Evolutionary conservation across 257 asterid genomes (phyloP), one percentile per base, ranked within the genome.

Genomic region (Thymus mandschuricus): DNA sequence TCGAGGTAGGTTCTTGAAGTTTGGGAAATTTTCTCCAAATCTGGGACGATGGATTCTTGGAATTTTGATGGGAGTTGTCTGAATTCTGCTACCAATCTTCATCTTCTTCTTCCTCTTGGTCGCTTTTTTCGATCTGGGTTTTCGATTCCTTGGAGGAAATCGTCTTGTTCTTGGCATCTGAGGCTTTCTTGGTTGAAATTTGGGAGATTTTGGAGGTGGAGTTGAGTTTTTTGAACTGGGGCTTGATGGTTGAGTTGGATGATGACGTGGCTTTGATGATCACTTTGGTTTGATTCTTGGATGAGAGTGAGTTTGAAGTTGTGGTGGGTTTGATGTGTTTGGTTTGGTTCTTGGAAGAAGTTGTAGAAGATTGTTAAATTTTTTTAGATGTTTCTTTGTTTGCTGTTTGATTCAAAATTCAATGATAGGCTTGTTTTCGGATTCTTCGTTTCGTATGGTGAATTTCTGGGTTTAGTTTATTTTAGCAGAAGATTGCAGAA

Each of bases 161-260:
- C 58, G 90, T 86, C 75, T 87, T 90, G 83, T 82, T 81, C 75
- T 85, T 85, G 81, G 84, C 88, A 84, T 86, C 92, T 84, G 92
- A 73, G 29, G 90, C 63, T 57, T 83, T 92, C 74, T 83, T 92
- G 75, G 78, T 38, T 10, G 60, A 6, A 3, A 75, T 81, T 56
- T 87, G 51, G 65, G 84, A 60, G 71, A 81, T 13, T 8, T 83
- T 86, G 28, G 96, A 81, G 50, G 92, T 87, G 78, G 95, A 72
- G 76, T 90, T 92, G 70, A 86, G 86, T 65, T 88, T 92, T 80
- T 86, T 86, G 82, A 83, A 1, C 68, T 78, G 85, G 79, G 80
- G 30, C 82, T 86, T 85, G 63, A 81, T 8, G 65, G 73, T 61
- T 48, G 80, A 45, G 40, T 60, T 50, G 27, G 56, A 43, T 38